These are phyloP conservation scores for Meredithiella fracta DNA, from an alignment of 2,329 filamentous ascomycete genomes.

Conservation along the genomic window DNA sequence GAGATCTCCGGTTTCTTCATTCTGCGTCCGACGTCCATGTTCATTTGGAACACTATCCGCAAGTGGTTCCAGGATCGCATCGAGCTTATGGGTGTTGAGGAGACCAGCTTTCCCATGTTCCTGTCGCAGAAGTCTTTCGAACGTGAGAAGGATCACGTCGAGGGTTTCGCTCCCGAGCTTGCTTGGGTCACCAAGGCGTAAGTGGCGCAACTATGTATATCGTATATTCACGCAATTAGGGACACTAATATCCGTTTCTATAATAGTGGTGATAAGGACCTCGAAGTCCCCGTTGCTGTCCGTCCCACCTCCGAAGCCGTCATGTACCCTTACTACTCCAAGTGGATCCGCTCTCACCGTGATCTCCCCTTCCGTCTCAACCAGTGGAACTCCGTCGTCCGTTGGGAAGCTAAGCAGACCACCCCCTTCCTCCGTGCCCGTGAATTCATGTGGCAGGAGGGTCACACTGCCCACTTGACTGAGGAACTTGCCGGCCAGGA, in stretches of 20 bases:
- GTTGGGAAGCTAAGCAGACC: constrained; percentile 94
- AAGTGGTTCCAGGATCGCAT: constrained; percentile 59
- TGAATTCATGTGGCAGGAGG: constrained; percentile 97
- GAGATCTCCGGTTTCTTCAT: constrained; percentile 97
- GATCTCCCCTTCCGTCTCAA: constrained; percentile 88
- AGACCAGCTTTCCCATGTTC: constrained; percentile 94
- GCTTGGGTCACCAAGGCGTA: constrained; percentile 77
- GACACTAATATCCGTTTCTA: background rate
- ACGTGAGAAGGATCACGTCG: constrained; percentile 87
- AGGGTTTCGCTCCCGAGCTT: constrained; percentile 91
- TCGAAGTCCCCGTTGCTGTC: constrained; percentile 62
- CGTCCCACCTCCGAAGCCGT: constrained; percentile 57
- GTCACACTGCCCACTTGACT: constrained; percentile 77
- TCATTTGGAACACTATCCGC: constrained; percentile 49
- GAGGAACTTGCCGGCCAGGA: constrained; percentile 68
- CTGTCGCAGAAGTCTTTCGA: constrained; percentile 77
- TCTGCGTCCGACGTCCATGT: constrained; percentile 54
- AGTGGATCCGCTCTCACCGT: constrained; percentile 93
- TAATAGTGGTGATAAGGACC: constrained; percentile 67
- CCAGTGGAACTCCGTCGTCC: constrained; percentile 87
- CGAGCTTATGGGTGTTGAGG: constrained; percentile 80
- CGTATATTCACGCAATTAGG: background rate
- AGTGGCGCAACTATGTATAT: constrained; percentile 20
- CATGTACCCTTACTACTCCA: constrained; percentile 92
- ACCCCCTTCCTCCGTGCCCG: constrained; percentile 77